Percentiles rank a stretch among this genome's conserved stretches.
Evolutionary conservation across 768 basidiomycete genomes (phyloP).

Genomic region (Mrakia hoshinonis): DNA sequence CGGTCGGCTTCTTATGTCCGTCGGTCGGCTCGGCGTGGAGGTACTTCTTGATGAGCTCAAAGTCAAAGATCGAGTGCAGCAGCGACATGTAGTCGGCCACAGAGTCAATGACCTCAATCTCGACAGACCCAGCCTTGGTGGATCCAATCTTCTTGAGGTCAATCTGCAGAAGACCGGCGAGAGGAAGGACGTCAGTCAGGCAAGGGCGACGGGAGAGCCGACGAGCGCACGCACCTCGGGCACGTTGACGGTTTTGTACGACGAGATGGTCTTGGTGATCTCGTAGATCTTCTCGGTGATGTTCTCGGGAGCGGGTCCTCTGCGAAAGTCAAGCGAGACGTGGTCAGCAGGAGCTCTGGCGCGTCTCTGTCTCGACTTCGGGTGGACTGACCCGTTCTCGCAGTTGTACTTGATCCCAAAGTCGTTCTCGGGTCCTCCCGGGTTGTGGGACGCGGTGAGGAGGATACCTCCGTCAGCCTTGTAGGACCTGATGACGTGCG

Average conservation of each 20-base stretch:
- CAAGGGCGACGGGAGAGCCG: background rate
- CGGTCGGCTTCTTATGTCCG: conserved; percentile 45
- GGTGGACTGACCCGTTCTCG: conserved; percentile 56
- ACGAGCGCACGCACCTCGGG: conserved; percentile 52
- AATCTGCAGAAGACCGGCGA: conserved; percentile 48
- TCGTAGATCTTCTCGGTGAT: conserved; percentile 95
- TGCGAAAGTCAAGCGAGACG: background rate
- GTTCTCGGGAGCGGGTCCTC: conserved; percentile 86
- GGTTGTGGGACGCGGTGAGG: conserved; percentile 94
- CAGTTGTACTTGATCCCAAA: conserved; percentile 99
- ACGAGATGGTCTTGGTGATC: conserved; percentile 73
- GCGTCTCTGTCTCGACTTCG: background rate
- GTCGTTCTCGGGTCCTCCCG: conserved; percentile 94
- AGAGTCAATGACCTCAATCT: conserved; percentile 87
- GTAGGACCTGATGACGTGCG: conserved; percentile 89
- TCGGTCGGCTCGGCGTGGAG: conserved; percentile 60
- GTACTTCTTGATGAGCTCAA: conserved; percentile 82
- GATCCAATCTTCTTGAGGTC: conserved; percentile 77
- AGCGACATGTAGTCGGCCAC: conserved; percentile 78
- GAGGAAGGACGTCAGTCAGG: background rate
- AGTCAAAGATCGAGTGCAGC: conserved; percentile 86
- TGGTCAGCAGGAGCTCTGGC: background rate
- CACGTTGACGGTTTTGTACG: conserved; percentile 75
- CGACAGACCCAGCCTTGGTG: conserved; percentile 66
- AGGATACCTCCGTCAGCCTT: conserved; percentile 95